A percentile compares a stretch with the other conserved stretches of the same genome.
phyloP scores from a whole-genome alignment of 768 basidiomycete species.

The Leucocoprinus sp. region DNA sequence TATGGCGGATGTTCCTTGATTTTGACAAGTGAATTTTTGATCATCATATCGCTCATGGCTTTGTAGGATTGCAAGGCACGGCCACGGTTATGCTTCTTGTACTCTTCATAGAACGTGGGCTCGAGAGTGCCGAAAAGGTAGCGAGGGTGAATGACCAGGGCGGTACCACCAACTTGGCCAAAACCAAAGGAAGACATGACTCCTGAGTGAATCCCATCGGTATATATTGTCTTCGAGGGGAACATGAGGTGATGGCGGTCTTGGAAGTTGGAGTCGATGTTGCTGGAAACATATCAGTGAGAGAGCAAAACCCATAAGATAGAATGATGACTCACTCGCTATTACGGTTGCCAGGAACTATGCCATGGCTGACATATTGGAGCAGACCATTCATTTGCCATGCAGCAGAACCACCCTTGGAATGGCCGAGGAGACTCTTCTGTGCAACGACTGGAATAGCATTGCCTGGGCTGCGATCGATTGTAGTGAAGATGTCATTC shows the following conservation, averaged over 20 bases:
- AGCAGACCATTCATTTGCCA: conserved; percentile 94
- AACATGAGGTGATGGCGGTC: conserved; percentile 89
- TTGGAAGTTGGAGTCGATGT: conserved; percentile 89
- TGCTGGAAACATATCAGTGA: conserved; percentile 37
- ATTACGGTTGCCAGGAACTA: conserved; percentile 93
- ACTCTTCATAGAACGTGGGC: conserved; percentile 68
- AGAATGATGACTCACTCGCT: conserved; percentile 64
- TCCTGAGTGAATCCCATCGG: conserved; percentile 84
- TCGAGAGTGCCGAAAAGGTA: conserved; percentile 83
- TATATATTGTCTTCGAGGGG: conserved; percentile 94
- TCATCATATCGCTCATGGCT: conserved; percentile 95
- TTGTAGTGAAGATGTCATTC: conserved; percentile 88
- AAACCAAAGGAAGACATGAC: conserved; percentile 97
- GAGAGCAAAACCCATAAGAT: background rate
- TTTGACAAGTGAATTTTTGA: conserved; percentile 85
- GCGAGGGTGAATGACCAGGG: conserved; percentile 82
- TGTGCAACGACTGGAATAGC: conserved; percentile 97
- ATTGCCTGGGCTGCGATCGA: conserved; percentile 87
- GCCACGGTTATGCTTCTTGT: conserved; percentile 56
- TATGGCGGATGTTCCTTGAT: conserved; percentile 94
- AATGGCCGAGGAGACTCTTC: conserved; percentile 94
- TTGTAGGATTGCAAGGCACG: conserved; percentile 74
- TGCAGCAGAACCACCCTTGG: conserved; percentile 98
- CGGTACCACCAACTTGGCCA: conserved; percentile 95
- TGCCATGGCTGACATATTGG: conserved; percentile 76